Base-by-base conservation (phyloP, 768 basidiomycete species). In the Crassisporium funariophilum region DNA sequence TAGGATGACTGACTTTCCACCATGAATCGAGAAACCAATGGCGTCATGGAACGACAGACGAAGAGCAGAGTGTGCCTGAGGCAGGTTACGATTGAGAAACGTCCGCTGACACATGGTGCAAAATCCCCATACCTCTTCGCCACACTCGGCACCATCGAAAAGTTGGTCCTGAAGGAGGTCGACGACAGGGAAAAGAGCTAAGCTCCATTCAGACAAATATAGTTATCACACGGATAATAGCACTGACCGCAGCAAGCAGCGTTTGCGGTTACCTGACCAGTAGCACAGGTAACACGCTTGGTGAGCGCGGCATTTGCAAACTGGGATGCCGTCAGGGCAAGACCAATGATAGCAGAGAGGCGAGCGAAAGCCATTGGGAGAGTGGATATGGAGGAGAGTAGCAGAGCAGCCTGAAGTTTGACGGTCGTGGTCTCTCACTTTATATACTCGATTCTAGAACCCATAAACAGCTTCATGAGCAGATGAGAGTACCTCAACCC, bases 131-230 rank as follows among this genome's bases (percentile, higher is more conserved):
- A 63, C 64, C 36, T 62, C 60, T 49, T 67, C 66, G 19, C 66
- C 63, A 41, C 67, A 69, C 44, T 65, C 58, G 22, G 58, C 61
- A 13, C 52, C 55, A 23, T 66, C 62, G 50, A 68, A 68, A 17
- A 69, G 56, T 31, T 56, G 61, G 23, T 55, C 39, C 44, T 66
- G 65, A 20, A 68, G 42, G 47, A 65, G 57, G 50, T 65, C 47
- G 31, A 54, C 44, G 22, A 49, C 39, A 5, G 56, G 43, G 39
- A 54, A 50, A 22, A 54, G 33, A 16, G 40, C 52, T 57, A 9
- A 17, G 19, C 11, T 15, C 17, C 16, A 20, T 19, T 4, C 13
- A 23, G 1, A 5, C 15, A 17, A 35, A 13, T 15, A 38, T 34
- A 5, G 17, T 8, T 34, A 23, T 35, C 25, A 12, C 2, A 33